Conservation (phyloP, 1,139 yeast species). For the Yamadazyma spencermartinsiae region DNA sequence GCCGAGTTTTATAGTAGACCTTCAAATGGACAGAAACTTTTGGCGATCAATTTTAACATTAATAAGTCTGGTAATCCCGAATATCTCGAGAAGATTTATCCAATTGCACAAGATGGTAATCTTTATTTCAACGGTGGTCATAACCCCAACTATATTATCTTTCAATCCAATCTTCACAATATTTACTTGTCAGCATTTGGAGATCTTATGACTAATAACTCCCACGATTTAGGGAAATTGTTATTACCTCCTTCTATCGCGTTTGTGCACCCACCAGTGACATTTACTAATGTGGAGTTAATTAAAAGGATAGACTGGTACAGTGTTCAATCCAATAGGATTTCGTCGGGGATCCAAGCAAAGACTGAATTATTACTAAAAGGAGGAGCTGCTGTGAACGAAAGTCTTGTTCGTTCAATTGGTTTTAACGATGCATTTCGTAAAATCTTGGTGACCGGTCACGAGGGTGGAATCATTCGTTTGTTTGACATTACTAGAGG, state of each 20-base stretch:
- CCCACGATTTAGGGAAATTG: slow-evolving; percentile 54
- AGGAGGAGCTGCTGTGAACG: slow-evolving; percentile 68
- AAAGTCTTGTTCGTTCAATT: slow-evolving; percentile 38
- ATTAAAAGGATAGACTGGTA: slow-evolving; percentile 72
- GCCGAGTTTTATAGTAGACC: slow-evolving; percentile 74
- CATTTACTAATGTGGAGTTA: slow-evolving; percentile 51
- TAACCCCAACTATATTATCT: slow-evolving; percentile 60
- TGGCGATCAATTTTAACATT: slow-evolving; percentile 29
- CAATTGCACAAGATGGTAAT: slow-evolving; percentile 32
- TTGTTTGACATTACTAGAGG: slow-evolving; percentile 82
- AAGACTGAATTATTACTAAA: slow-evolving; percentile 44
- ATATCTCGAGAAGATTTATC: slow-evolving; percentile 27
- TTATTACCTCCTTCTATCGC: slow-evolving; percentile 77
- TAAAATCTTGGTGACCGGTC: slow-evolving; percentile 76
- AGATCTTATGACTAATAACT: slow-evolving; percentile 34
- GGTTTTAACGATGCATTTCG: slow-evolving; percentile 58
- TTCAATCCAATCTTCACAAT: slow-evolving; percentile 59
- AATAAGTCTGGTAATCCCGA: slow-evolving; percentile 21
- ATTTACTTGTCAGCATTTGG: slow-evolving; percentile 32
- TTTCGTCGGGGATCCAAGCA: slow-evolving; percentile 40
- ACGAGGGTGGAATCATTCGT: slow-evolving; percentile 74
- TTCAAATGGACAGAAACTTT: slow-evolving; percentile 38
- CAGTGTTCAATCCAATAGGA: slow-evolving; percentile 57
- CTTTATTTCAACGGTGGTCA: slow-evolving; percentile 76
- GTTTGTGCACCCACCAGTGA: slow-evolving; percentile 76